phyloP scores from a whole-genome alignment of 202 grass and related monocot species.

The Zoysia matrella region DNA sequence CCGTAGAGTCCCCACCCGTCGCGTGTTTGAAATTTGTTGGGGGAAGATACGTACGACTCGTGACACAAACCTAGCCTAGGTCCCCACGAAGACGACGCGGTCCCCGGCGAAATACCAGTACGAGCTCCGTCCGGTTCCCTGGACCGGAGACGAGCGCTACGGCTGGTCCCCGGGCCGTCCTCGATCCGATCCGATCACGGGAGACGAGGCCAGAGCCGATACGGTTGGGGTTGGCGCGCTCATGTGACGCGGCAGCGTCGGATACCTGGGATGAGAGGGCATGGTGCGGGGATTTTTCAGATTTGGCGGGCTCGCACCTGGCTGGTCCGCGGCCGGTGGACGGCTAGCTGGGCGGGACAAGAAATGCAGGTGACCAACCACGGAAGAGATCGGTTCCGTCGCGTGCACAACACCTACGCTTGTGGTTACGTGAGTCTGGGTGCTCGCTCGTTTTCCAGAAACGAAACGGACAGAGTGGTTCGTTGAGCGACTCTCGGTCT shows the following conservation, averaged over 20 bases:
- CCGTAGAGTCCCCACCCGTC: not conserved
- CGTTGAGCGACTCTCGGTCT: not conserved
- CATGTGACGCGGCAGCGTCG: constrained; percentile 50
- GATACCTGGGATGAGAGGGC: constrained; percentile 5
- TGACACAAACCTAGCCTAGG: not conserved
- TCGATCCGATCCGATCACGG: constrained; percentile 7
- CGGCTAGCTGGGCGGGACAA: not conserved
- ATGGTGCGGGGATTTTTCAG: constrained; percentile 21
- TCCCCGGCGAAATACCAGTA: constrained; percentile 3
- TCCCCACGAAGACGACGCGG: too few relatives aligned
- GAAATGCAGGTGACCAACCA: constrained; percentile 33
- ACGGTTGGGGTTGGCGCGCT: not conserved
- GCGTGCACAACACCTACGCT: constrained; percentile 2
- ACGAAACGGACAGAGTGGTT: not conserved
- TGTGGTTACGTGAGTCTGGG: not conserved
- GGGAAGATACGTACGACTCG: not conserved
- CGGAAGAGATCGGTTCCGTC: constrained; percentile 2
- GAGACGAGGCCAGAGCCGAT: not conserved
- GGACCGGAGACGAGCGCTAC: constrained; percentile 29
- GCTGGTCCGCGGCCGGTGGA: not conserved
- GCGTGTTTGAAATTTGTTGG: not conserved
- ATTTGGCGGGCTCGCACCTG: constrained; percentile 13
- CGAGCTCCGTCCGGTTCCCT: constrained; percentile 17
- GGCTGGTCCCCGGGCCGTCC: not conserved
- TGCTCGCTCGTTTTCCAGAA: not conserved